Evolutionary conservation across 768 basidiomycete species (phyloP).

Genomic region (Hygrocybe coccinea): DNA sequence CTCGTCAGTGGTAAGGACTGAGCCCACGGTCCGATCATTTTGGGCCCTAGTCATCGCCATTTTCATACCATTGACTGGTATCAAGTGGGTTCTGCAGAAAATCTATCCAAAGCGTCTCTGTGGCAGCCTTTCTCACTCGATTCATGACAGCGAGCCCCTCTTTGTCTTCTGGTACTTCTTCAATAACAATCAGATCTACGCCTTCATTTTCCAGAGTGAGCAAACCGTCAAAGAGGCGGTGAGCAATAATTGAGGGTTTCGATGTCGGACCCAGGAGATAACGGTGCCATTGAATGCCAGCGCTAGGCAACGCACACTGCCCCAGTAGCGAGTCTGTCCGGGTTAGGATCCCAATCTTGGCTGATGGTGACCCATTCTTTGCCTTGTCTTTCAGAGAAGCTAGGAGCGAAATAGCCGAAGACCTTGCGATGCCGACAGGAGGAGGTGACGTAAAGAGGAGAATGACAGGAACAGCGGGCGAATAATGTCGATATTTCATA

Average conservation of each 20-base stretch:
- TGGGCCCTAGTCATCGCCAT: too few relatives aligned
- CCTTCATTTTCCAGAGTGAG: slow-evolving; percentile 71
- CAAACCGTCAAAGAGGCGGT: slow-evolving; percentile 81
- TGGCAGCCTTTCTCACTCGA: slow-evolving; percentile 84
- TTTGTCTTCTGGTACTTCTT: slow-evolving; percentile 72
- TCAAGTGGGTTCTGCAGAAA: slow-evolving; percentile 7
- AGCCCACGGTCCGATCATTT: too few relatives aligned
- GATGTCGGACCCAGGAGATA: slow-evolving; percentile 47
- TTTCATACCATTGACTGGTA: not conserved
- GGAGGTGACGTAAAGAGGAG: slow-evolving; percentile 58
- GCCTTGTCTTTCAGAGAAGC: slow-evolving; percentile 35
- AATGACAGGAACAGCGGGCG: slow-evolving; percentile 81
- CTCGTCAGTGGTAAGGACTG: too few relatives aligned
- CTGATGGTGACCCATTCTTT: slow-evolving; percentile 7
- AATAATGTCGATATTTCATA: slow-evolving; percentile 98
- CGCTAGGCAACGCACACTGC: slow-evolving; percentile 21
- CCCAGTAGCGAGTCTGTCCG: slow-evolving; percentile 54
- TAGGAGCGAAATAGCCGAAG: slow-evolving; percentile 36
- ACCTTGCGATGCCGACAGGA: slow-evolving; percentile 30
- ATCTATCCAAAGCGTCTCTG: slow-evolving; percentile 42
- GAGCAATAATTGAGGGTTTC: slow-evolving; percentile 67
- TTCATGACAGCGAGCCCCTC: slow-evolving; percentile 96
- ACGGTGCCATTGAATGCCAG: slow-evolving; percentile 47
- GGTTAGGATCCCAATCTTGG: slow-evolving; percentile 67
- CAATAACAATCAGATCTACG: slow-evolving; percentile 79